Percentiles rank a stretch among this genome's conserved stretches.
phyloP scores from a whole-genome alignment of 257 asterid species.

The Cynanchum wilfordii region DNA sequence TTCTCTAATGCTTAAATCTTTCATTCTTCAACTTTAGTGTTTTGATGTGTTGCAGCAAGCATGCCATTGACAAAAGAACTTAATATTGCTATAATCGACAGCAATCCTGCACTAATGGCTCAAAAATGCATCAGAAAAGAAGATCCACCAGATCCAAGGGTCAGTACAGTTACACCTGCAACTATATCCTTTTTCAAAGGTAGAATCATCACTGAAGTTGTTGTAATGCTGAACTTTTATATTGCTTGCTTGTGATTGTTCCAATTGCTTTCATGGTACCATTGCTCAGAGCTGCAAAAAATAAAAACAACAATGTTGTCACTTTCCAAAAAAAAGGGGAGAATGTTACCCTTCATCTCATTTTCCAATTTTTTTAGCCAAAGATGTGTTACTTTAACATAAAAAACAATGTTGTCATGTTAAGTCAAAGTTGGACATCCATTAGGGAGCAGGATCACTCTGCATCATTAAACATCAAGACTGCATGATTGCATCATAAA shows the following conservation, averaged over 20 bases:
- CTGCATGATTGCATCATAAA: not conserved
- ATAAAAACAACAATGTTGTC: no score
- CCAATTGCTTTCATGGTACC: not conserved
- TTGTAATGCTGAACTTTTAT: conserved; percentile 8
- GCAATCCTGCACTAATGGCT: conserved; percentile 79
- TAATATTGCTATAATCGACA: conserved; percentile 79
- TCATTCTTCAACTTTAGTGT: conserved; percentile 7
- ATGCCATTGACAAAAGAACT: conserved; percentile 70
- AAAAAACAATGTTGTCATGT: not conserved
- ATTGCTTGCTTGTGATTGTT: not conserved
- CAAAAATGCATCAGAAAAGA: conserved; percentile 50
- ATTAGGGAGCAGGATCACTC: not conserved
- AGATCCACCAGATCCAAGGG: conserved; percentile 91
- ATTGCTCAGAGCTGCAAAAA: not conserved
- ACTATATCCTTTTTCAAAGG: conserved; percentile 74
- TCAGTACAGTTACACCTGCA: conserved; percentile 95
- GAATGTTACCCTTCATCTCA: not conserved
- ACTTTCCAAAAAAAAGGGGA: no score
- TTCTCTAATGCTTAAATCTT: not conserved
- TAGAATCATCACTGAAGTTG: conserved; percentile 20
- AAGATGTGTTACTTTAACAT: not conserved
- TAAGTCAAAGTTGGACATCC: not conserved
- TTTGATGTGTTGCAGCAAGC: conserved; percentile 57
- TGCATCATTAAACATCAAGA: not conserved
- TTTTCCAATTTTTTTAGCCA: not conserved